Evolutionary conservation across 1,139 yeast genomes (phyloP).

Genomic region (Diutina ranongensis): DNA sequence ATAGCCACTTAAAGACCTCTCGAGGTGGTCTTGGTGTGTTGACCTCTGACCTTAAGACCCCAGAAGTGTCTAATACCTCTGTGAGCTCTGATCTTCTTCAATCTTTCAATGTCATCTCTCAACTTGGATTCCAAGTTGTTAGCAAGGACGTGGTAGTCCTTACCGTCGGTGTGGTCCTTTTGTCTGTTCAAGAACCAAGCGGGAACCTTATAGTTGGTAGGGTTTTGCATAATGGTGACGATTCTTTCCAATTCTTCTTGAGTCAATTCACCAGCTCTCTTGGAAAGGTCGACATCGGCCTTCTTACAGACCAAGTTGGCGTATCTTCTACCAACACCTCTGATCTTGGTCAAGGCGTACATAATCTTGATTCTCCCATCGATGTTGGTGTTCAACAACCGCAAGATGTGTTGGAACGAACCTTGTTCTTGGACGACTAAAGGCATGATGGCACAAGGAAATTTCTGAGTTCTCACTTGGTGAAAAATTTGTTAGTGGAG

Average conservation of each 20-base stretch:
- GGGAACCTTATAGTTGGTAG: constrained; percentile 98
- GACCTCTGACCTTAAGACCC: constrained; percentile 97
- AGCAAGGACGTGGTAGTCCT: constrained; percentile 97
- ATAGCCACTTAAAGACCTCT: constrained; percentile 51
- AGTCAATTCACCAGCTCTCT: constrained; percentile 99
- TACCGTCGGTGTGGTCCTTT: constrained; percentile 96
- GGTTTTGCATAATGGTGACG: constrained; percentile 99
- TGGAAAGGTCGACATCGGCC: constrained; percentile 97
- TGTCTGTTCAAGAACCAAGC: constrained; percentile 99
- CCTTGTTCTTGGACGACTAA: constrained; percentile 98
- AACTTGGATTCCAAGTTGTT: constrained; percentile 98
- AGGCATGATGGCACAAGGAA: constrained; percentile 51
- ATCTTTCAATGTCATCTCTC: constrained; percentile 99
- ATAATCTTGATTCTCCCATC: constrained; percentile 99
- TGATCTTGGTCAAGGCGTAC: constrained; percentile 99
- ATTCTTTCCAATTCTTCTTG: constrained; percentile 99
- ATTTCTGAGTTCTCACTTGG: constrained; percentile 8
- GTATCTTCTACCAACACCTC: constrained; percentile 99
- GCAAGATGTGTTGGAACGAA: constrained; percentile 99
- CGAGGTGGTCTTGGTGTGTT: constrained; percentile 99
- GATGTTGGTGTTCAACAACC: constrained; percentile 99
- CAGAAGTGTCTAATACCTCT: constrained; percentile 99
- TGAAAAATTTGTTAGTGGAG: background rate
- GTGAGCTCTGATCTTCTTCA: constrained; percentile 99
- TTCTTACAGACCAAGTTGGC: constrained; percentile 99